A percentile compares a stretch with the other conserved stretches of the same genome.
Conservation (phyloP, 139 green algal species). For the Haematococcus sp. region DNA sequence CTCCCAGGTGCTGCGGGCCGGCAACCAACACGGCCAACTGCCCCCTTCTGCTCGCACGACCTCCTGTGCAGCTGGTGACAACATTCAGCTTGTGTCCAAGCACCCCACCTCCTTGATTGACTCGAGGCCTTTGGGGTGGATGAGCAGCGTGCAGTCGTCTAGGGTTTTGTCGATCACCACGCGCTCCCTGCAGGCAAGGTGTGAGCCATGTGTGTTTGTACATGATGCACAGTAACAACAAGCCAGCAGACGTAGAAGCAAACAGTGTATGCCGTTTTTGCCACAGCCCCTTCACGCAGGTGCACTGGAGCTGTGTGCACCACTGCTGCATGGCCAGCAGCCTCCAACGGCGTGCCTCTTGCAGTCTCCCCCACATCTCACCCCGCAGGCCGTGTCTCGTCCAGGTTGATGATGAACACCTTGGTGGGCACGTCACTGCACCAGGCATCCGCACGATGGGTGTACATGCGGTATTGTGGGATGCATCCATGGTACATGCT, state of each 20-base stretch:
- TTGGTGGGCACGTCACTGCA: conserved; percentile 49
- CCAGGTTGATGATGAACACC: conserved; percentile 47
- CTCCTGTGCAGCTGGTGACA: no score
- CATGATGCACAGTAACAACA: not conserved
- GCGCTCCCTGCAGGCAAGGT: conserved; percentile 14
- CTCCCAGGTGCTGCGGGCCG: no score
- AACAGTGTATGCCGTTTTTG: not conserved
- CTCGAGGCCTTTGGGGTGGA: conserved; percentile 21
- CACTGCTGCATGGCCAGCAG: no score
- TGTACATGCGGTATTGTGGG: not conserved
- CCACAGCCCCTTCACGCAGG: no score
- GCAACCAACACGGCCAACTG: no score
- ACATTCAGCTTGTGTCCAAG: no score
- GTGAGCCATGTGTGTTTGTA: no score
- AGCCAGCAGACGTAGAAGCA: not conserved
- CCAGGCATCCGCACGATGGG: not conserved
- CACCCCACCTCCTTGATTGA: conserved; percentile 21
- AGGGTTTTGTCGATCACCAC: conserved; percentile 45
- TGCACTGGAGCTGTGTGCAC: no score
- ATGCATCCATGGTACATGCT: not conserved
- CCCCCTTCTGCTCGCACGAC: no score
- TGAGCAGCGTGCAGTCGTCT: conserved; percentile 42
- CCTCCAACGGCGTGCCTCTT: no score
- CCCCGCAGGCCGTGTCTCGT: conserved; percentile 25
- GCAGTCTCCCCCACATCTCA: no score